A percentile compares a stretch with the other conserved stretches of the same genome.
Conservation (phyloP, 345 rosid genomes). For the Bruguiera sexangula region DNA sequence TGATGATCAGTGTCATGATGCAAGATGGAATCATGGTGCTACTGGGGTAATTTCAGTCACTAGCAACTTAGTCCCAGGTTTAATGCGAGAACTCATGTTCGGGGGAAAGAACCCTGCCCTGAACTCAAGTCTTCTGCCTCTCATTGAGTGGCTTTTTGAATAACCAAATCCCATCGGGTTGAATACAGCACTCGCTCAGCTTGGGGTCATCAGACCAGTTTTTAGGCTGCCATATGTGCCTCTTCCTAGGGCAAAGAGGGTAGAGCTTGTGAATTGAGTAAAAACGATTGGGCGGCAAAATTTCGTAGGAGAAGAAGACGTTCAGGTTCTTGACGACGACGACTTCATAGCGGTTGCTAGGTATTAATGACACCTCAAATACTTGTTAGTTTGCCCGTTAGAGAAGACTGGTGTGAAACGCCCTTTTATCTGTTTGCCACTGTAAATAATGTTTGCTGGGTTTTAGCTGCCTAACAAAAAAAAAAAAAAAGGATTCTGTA, state of each 20-base stretch:
- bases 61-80: slow-evolving; percentile 73
- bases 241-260: slow-evolving; percentile 55
- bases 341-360: slow-evolving; percentile 67
- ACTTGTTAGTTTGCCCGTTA: neutral
- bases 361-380: slow-evolving; percentile 36
- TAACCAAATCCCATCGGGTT: slow-evolving; percentile 82
- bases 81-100: slow-evolving; percentile 65
- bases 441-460: too few species aligned
- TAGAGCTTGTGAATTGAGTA: slow-evolving; percentile 68
- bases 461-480: too few species aligned
- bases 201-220: slow-evolving; percentile 79
- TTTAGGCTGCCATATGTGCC: slow-evolving; percentile 87
- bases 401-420: neutral
- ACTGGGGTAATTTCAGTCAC: slow-evolving; percentile 73
- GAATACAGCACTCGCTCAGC: slow-evolving; percentile 88
- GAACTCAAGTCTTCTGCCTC: slow-evolving; percentile 65
- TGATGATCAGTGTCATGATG: slow-evolving; percentile 82
- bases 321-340: slow-evolving; percentile 57
- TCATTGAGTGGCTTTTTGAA: slow-evolving; percentile 70
- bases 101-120: slow-evolving; percentile 54
- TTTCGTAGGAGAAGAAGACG: slow-evolving; percentile 75
- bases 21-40: slow-evolving; percentile 75
- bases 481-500: too few species aligned
- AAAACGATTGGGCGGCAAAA: slow-evolving; percentile 66
- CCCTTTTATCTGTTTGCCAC: too few species aligned